phyloP scores from a whole-genome alignment of 441 rosid genomes.

The Croton setiger region DNA sequence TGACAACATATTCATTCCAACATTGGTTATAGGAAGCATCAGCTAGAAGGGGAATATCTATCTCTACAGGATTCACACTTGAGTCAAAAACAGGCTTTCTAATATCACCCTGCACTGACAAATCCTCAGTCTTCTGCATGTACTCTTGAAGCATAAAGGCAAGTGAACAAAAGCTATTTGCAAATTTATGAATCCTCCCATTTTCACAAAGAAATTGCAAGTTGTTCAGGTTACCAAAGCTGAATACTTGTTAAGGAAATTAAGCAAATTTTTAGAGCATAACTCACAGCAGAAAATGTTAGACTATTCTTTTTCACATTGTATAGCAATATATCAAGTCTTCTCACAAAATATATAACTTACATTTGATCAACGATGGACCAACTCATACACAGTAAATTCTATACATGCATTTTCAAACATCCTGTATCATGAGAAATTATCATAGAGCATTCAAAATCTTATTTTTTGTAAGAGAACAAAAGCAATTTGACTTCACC shows the following conservation, averaged over 20 bases:
- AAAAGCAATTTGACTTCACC: constrained; percentile 15
- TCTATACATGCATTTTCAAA: not conserved
- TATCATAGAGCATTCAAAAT: constrained; percentile 5
- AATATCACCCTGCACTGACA: constrained; percentile 28
- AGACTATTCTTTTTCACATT: not conserved
- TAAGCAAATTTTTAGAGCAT: constrained; percentile 10
- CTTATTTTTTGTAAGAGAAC: not conserved
- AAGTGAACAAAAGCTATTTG: constrained; percentile 80
- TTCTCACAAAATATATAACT: not conserved
- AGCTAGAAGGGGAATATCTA: constrained; percentile 31
- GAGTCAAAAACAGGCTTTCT: constrained; percentile 27
- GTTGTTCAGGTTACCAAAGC: constrained; percentile 72
- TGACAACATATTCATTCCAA: constrained; percentile 56
- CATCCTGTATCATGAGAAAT: not conserved
- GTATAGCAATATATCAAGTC: not conserved
- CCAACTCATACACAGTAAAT: not conserved
- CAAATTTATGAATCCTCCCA: constrained; percentile 80
- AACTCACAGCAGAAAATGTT: constrained; percentile 14
- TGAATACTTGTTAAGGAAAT: constrained; percentile 53
- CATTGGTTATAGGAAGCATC: constrained; percentile 35
- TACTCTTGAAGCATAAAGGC: constrained; percentile 63
- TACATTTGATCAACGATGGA: not conserved
- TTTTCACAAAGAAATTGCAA: constrained; percentile 79
- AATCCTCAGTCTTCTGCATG: constrained; percentile 38
- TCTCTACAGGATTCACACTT: constrained; percentile 23